phyloP scores from a whole-genome alignment of 2,329 filamentous ascomycete genomes.

The Botrytis galanthina region DNA sequence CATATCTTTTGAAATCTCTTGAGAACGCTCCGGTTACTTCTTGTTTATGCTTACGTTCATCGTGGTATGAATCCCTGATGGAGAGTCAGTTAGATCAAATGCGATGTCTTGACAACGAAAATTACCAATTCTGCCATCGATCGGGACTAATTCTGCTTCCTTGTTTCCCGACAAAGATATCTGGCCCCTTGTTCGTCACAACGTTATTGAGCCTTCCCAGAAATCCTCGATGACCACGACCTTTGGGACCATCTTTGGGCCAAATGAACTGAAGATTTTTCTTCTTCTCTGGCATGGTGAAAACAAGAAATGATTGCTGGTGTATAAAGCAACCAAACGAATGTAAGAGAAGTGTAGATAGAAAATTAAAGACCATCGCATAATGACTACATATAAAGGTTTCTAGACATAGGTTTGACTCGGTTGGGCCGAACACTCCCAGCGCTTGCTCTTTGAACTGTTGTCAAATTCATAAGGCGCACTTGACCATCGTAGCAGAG shows the following conservation, averaged over 20 bases:
- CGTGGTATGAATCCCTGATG: constrained; percentile 36
- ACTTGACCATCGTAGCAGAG: background rate
- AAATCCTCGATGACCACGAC: constrained; percentile 32
- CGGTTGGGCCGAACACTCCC: background rate
- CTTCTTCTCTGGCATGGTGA: constrained; percentile 13
- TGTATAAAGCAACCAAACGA: background rate
- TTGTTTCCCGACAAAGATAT: constrained; percentile 41
- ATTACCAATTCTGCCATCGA: constrained; percentile 37
- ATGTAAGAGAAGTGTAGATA: background rate
- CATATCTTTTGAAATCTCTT: constrained; percentile 31
- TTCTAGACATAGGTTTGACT: background rate
- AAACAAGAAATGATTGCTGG: background rate
- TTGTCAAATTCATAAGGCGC: background rate
- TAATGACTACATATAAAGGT: constrained; percentile 12
- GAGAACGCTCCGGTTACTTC: constrained; percentile 20
- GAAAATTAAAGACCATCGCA: background rate
- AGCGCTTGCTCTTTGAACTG: background rate
- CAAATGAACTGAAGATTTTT: constrained; percentile 33
- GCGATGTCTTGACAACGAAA: background rate
- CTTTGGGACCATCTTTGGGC: constrained; percentile 36
- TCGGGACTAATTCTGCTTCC: constrained; percentile 30
- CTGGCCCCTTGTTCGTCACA: constrained; percentile 42
- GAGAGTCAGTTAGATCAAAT: background rate
- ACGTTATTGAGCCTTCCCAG: constrained; percentile 40
- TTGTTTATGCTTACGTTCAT: constrained; percentile 2